Conservation (phyloP, 768 basidiomycete species). For the Hortiboletus flavorubellus region DNA sequence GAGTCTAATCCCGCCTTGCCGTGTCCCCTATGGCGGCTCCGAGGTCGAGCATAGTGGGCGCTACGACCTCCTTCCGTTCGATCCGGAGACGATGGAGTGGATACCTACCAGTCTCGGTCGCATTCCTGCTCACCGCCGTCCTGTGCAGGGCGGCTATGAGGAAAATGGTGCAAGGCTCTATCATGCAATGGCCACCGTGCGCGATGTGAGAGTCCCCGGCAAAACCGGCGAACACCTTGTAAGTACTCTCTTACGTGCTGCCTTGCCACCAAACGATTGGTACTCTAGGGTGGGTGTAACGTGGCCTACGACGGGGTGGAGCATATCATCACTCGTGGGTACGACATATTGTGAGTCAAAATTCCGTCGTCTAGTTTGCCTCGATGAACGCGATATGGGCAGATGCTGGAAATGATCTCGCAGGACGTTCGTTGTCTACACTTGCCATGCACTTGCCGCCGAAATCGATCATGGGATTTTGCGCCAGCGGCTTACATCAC, state of each 20-base stretch:
- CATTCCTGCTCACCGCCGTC: constrained; percentile 53
- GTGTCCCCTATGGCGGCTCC: constrained; percentile 60
- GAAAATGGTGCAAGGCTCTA: constrained; percentile 63
- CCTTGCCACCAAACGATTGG: neutral
- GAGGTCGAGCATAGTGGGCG: constrained; percentile 63
- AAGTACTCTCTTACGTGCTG: constrained; percentile 17
- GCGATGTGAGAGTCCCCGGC: constrained; percentile 61
- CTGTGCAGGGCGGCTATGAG: constrained; percentile 76
- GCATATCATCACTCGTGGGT: constrained; percentile 35
- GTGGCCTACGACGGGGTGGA: constrained; percentile 40
- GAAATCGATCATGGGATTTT: neutral
- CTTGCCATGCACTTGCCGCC: too few species aligned
- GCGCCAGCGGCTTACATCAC: constrained; percentile 4
- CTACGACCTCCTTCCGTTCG: constrained; percentile 74
- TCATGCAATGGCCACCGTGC: constrained; percentile 56
- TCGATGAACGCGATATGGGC: neutral
- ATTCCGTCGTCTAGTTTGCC: neutral
- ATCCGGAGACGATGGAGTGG: constrained; percentile 68
- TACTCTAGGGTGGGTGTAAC: constrained; percentile 39
- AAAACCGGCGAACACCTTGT: constrained; percentile 73
- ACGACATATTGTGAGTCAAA: constrained; percentile 41
- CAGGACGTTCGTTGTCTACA: neutral
- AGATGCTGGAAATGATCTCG: constrained; percentile 38
- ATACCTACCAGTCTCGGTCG: constrained; percentile 58
- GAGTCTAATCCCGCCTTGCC: constrained; percentile 46